Base-by-base conservation (phyloP, 1,284 basidiomycete genomes). In the Erythrobasidium hasegawianum region DNA sequence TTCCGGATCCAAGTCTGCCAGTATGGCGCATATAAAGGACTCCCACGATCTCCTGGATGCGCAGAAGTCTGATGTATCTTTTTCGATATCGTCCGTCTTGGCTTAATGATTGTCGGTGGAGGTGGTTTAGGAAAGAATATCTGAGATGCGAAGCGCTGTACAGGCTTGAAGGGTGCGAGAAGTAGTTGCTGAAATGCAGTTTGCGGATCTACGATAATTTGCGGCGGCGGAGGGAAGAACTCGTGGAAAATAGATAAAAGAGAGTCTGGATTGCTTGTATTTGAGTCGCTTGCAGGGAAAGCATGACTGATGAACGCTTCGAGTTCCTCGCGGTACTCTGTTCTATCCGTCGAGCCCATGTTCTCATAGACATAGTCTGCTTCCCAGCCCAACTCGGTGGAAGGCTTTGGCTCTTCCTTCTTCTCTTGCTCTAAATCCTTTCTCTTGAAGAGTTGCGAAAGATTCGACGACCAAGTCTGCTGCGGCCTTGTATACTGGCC, bases 341-440 rank as follows among this genome's bases (percentile, higher is more conserved):
- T 40, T 11, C 39, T 22, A 40, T 55, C 49, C 26, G 52, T 55
- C 33, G 64, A 67, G 41, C 64, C 64, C 16, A 67, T 54, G 29
- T 67, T 67, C 18, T 59, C 64, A 57, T 67, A 67, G 7, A 55
- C 49, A 40, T 58, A 54, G 29, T 67, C 64, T 5, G 64, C 64
- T 55, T 59, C 57, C 24, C 41, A 67, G 2, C 64, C 64, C 16
- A 67, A 47, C 40, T 67, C 64, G 16, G 62, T 65, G 13, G 58
- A 41, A 50, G 62, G 62, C 22, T 50, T 41, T 50, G 62, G 62
- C 50, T 33, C 33, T 33, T 33, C 33, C 33, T 33, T 33, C 33
- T 33, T 33, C 33, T 33, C 33, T n/a, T 33, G 33, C 33, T 5
- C 5, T 33, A 11, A n/a, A n/a, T 4, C 11, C 33, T 11, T 4